Evolutionary conservation across 805 yeast genomes (phyloP).

Genomic region (Brettanomyces naardenensis): DNA sequence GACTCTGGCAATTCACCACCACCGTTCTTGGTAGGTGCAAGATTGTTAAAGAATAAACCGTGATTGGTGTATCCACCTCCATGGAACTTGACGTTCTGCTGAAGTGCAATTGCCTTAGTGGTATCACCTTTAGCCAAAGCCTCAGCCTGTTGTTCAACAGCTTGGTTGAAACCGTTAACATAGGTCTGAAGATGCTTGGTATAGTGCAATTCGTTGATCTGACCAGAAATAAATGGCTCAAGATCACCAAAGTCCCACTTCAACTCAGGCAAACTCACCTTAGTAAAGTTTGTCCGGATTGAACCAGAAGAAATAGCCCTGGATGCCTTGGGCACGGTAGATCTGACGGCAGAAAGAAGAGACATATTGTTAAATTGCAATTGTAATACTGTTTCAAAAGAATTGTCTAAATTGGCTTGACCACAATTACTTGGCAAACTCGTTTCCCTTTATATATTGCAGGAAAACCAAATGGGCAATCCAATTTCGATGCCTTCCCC

Average conservation of each 20-base stretch:
- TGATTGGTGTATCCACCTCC: conserved; percentile 92
- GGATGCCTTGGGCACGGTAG: neutral
- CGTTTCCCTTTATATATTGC: no score
- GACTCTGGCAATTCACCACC: conserved; percentile 66
- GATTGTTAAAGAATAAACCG: conserved; percentile 77
- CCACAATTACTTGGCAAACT: no score
- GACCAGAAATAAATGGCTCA: conserved; percentile 81
- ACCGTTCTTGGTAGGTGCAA: conserved; percentile 66
- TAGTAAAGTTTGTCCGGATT: conserved; percentile 27
- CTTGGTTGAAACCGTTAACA: conserved; percentile 76
- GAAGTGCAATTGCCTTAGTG: conserved; percentile 52
- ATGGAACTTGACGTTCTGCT: conserved; percentile 77
- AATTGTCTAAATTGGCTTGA: no score
- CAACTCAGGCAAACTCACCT: conserved; percentile 71
- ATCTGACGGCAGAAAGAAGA: neutral
- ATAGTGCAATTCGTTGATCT: conserved; percentile 82
- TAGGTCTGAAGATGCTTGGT: conserved; percentile 90
- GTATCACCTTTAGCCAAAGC: conserved; percentile 54
- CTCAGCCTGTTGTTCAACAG: conserved; percentile 63
- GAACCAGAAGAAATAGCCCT: conserved; percentile 1
- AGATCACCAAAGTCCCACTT: conserved; percentile 79
- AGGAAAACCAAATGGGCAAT: neutral
- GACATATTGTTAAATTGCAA: neutral
- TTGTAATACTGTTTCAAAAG: no score
- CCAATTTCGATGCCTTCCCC: neutral